A percentile compares a stretch with the other conserved stretches of the same genome.
phyloP scores from a whole-genome alignment of 2,329 filamentous ascomycete genomes.

The Parafenestella ontariensis region DNA sequence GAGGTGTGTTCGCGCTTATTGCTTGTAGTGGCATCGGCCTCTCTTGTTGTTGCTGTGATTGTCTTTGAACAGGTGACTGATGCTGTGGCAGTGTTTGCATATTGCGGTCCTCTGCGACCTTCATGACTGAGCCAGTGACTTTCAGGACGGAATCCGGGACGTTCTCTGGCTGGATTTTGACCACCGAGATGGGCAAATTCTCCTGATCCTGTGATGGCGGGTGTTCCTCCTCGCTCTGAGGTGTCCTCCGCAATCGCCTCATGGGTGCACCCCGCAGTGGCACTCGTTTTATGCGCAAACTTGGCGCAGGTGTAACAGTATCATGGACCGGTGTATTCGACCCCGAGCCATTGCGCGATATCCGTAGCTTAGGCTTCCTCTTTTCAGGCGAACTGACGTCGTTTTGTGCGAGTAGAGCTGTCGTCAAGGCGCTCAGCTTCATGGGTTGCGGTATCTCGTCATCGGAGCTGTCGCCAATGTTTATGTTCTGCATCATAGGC shows the following conservation, averaged over 20 bases:
- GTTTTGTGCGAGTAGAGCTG: conserved; percentile 72
- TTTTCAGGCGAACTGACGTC: conserved; percentile 51
- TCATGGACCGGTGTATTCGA: conserved; percentile 50
- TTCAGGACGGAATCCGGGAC: conserved; percentile 40
- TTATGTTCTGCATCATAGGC: conserved; percentile 57
- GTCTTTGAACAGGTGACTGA: conserved; percentile 40
- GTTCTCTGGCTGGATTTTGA: conserved; percentile 37
- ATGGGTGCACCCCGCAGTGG: conserved; percentile 50
- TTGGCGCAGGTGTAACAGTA: conserved; percentile 50
- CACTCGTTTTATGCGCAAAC: conserved; percentile 49
- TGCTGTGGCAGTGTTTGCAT: conserved; percentile 27
- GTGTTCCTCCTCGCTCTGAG: conserved; percentile 49
- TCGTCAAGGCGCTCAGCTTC: conserved; percentile 92
- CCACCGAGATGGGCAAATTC: conserved; percentile 66
- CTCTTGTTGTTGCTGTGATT: conserved; percentile 50
- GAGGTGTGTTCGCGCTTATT: conserved; percentile 74
- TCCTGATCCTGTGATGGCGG: conserved; percentile 75
- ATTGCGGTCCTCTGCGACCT: conserved; percentile 36
- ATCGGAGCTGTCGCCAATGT: conserved; percentile 85
- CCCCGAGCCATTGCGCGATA: conserved; percentile 44
- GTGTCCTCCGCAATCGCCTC: conserved; percentile 48
- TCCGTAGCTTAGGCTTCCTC: conserved; percentile 47
- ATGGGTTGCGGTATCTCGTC: conserved; percentile 87
- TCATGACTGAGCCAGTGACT: conserved; percentile 45
- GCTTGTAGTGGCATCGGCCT: conserved; percentile 59